Evolutionary conservation across 352 stramenopile species (phyloP), one percentile per base, ranked within the genome.

Genomic region (Phytophthora podocarpi): DNA sequence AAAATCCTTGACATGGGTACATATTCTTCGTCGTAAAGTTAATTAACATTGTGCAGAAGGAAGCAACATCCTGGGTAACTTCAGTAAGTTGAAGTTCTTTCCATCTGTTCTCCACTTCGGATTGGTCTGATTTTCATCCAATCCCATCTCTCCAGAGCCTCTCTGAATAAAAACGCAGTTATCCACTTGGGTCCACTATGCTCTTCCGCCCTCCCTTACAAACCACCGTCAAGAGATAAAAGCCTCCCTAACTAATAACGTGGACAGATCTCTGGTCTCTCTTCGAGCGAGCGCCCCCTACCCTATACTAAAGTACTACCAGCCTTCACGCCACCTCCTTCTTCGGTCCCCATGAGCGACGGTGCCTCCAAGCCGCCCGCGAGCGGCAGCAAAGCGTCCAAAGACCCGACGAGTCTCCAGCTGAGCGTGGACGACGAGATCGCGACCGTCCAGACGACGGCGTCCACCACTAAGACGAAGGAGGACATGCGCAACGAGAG

Each of bases 401-500:
- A 68, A 37, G 36, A 67, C 23, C 6, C 49, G n/a, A 36, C 52
- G 30, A 51, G 5, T 21, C n/a, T 64, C 16, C 48, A 70, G 27
- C 45, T 73, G 11, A 67, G 41, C 8, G 49, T 66, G 32, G 61
- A 78, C 56, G 50, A 77, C 36, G 73, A 79, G 46, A 69, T 76
- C 45, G 62, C 67, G 12, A 76, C 68, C 1, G 69, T 85, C 20
- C 62, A 67, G 34, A 85, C 66, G 20, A 79, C 72, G 24, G 58
- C 73, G 16, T 76, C 71, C 13, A 64, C 51, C 32, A 86, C 77
- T 31, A 82, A 84, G 64, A 87, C 83, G 64, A 88, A 86, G 66
- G 81, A 87, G 41, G 80, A 91, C 30, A 87, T 93, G 84, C 84
- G 80, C 64, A 93, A 93, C 45, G 80, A 93, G 53, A 91, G 80